phyloP scores from a whole-genome alignment of 1,284 basidiomycete genomes.

The Naganishia sp. region DNA sequence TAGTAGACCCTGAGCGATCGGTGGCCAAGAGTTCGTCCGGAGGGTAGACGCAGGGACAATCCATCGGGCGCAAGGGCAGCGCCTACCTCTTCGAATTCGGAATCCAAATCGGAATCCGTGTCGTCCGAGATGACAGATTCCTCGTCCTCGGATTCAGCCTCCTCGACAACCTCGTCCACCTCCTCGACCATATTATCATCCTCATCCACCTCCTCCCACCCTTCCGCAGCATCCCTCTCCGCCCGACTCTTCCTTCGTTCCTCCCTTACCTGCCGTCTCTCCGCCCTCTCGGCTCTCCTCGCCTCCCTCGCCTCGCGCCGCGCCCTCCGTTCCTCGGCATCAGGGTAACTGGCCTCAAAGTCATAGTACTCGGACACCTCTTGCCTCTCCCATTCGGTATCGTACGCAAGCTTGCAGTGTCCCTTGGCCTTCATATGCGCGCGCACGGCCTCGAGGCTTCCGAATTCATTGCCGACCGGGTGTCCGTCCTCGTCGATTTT shows the following conservation, averaged over 20 bases:
- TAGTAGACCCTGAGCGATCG: slow-evolving; percentile 85
- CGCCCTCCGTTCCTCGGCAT: slow-evolving; percentile 54
- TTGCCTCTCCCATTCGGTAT: slow-evolving; percentile 73
- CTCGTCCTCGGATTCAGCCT: slow-evolving; percentile 43
- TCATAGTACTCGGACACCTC: slow-evolving; percentile 95
- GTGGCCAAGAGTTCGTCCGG: slow-evolving; percentile 89
- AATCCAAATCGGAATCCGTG: slow-evolving; percentile 55
- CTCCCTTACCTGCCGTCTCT: slow-evolving; percentile 52
- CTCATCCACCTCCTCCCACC: slow-evolving; percentile 61
- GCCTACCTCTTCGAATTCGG: slow-evolving; percentile 34
- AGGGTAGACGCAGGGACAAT: slow-evolving; percentile 91
- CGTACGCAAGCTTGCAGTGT: slow-evolving; percentile 96
- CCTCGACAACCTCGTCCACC: slow-evolving; percentile 35
- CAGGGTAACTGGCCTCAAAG: slow-evolving; percentile 77
- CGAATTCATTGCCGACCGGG: slow-evolving; percentile 66
- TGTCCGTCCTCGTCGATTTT: slow-evolving; percentile 44
- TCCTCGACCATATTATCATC: slow-evolving; percentile 38
- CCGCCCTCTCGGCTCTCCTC: slow-evolving; percentile 40
- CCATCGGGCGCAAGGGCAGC: slow-evolving; percentile 56
- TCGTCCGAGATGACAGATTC: slow-evolving; percentile 55
- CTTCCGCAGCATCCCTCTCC: slow-evolving; percentile 55
- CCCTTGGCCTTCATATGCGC: slow-evolving; percentile 93
- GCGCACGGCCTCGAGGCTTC: slow-evolving; percentile 76
- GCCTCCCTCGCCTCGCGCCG: slow-evolving; percentile 47
- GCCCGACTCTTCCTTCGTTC: slow-evolving; percentile 41